Evolutionary conservation across 2,329 filamentous ascomycete species (phyloP), one percentile per base, ranked within the genome.

Genomic region (Fusarium metavorans): DNA sequence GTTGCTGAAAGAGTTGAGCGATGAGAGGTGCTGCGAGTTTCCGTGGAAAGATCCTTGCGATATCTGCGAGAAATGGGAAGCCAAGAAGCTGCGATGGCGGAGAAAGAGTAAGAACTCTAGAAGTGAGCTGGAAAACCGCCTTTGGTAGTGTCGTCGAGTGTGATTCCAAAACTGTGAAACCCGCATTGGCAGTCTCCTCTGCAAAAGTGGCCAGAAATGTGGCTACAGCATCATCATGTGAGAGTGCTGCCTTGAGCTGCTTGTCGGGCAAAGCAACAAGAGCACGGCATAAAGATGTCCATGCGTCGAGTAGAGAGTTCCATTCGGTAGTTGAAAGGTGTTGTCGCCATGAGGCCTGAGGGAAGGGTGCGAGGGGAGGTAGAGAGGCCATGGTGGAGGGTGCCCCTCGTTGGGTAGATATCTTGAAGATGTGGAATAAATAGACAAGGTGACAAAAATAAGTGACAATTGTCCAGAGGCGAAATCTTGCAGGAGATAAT

Each of bases 331-430:
- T 84, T 43, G 88, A 86, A 69, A 98, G 88, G 75, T 89, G 88
- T 75, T 89, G 88, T 79, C 91, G 91, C 85, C 95, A 91, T 65
- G 86, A 85, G 37, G 89, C 85, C 71, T 92, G 88, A 20, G 95
- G 96, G 77, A 97, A 95, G 23, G 93, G 90, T 67, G 93, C 95
- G 82, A 98, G 88, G 37, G 92, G 88, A 48, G 95, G 95, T 58
- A 95, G 84, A 64, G 84, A 80, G 77, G 83, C 77, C 85, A 87
- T 87, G 59, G 58, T 64, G 57, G 41, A 50, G 52, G 32, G 60
- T 66, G 18, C 39, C 25, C 60, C 63, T 56, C 25, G 30, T 54
- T 54, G 6, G 7, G 50, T 54, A 14, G 50, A 25, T 50, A 27
- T 50, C 25, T 54, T 54, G 25, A 23, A 20, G 20, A 37, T 35